Evolutionary conservation across 2,329 filamentous ascomycete genomes (phyloP), one percentile per base, ranked within the genome.

Genomic region (Curvularia sp.): DNA sequence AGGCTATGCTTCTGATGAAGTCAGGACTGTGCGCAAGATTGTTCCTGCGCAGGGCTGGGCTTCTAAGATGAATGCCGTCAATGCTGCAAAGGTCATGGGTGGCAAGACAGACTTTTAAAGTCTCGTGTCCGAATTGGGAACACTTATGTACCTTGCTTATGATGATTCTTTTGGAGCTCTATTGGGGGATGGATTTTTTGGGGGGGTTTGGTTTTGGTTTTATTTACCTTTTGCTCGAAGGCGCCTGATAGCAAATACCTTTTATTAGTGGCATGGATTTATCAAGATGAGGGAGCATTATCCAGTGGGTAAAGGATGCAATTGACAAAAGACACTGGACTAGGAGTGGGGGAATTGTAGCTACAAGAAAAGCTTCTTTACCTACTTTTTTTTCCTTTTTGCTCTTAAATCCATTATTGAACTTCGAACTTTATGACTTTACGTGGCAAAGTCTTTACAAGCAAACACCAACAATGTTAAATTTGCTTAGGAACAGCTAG

Each of bases 41-140:
- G 90, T 95, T 75, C 95, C 95, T 1, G 89, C 92, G 20, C 82
- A 89, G 15, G 91, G 88, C 22, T 99, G 95, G 93, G 94, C 95
- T 62, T 89, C 91, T 66, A 99, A 99, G 84, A 96, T 99, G 89
- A 94, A 93, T 71, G 94, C 95, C 24, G 90, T 99, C 15, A 93
- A 97, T 79, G 94, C 93, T 1, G 92, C 93, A 47, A 98, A 98
- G 82, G 93, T 81, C 59, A 84, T 83, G 80, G 80, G 80, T 56
- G 78, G 78, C 8, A 80, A 79, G 68, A 75, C 72, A 35, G 77
- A 79, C 53, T 75, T 77, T 51, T 78, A 67, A 18, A n/a, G 4
- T 15, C 33, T n/a, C 35, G n/a, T 38, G 15, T 38, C 15, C 35
- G n/a, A 18, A 38, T 18, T 5, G 15, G 15, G 13, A 38, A 38